Percentiles rank a stretch among this genome's conserved stretches.
Evolutionary conservation across 75 land plant genomes (phyloP).

Genomic region (Selaginella moellendorffii): DNA sequence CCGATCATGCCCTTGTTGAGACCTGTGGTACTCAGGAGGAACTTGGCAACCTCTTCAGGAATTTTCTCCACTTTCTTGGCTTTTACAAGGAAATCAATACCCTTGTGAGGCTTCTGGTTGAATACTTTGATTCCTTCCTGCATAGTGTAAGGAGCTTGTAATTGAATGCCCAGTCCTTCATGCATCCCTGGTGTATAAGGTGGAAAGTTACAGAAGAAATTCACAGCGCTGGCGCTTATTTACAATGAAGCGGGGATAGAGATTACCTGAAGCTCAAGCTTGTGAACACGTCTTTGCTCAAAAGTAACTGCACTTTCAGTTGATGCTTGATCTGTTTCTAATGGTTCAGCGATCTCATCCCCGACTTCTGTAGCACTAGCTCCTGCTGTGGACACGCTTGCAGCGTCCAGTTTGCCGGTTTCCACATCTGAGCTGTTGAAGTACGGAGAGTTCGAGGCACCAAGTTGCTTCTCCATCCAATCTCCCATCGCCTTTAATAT

Average conservation of each 20-base stretch:
- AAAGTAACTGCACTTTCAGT: conserved; percentile 31
- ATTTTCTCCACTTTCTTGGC: conserved; percentile 53
- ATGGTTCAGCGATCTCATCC: neutral
- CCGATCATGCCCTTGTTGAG: conserved; percentile 73
- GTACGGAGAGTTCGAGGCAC: conserved; percentile 1
- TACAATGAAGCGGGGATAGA: no score
- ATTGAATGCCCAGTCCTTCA: conserved; percentile 8
- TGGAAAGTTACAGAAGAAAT: neutral
- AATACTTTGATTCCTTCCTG: conserved; percentile 77
- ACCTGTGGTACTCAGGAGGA: conserved; percentile 49
- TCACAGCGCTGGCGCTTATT: no score
- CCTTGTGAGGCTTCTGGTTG: conserved; percentile 77
- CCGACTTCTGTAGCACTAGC: neutral
- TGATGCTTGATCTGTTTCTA: neutral
- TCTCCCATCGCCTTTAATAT: conserved; percentile 61
- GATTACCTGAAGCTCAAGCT: conserved; percentile 58
- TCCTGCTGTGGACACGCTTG: neutral
- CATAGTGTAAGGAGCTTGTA: no score
- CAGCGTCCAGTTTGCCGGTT: neutral
- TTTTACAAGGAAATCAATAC: conserved; percentile 62
- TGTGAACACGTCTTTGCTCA: conserved; percentile 67
- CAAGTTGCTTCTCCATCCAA: conserved; percentile 77
- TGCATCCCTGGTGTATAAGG: conserved; percentile 3
- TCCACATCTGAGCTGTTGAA: conserved; percentile 10
- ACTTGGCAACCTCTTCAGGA: conserved; percentile 68